Base-by-base conservation (phyloP, 495 filamentous ascomycete genomes). In the Penicillium ochrochloron region DNA sequence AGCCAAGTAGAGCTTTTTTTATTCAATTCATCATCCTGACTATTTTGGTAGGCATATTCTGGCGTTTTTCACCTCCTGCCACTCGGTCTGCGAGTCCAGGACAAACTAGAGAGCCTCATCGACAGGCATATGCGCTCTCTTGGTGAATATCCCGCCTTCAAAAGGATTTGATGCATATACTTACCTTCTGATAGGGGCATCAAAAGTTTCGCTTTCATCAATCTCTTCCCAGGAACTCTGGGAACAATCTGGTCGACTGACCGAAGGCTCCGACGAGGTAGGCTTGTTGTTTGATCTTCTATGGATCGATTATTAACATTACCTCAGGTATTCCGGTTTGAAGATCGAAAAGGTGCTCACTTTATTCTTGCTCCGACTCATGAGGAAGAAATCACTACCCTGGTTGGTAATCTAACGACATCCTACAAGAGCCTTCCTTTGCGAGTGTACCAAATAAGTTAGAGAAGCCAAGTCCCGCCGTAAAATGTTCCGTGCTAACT, bases 11-110 rank as follows among this genome's bases (percentile, higher is more conserved):
- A 12, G 5, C 31, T 11, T 66, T 73, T 29, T 89, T 37, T 15
- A 62, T 19, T 17, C 29, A 27, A 27, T 27, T 27, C 4, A 27
- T 9, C 5, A 11, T 53, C 50, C 59, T 70, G 33, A 65, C 57
- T 42, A 3, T 33, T 29, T 33, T 37, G 25, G 2, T 44, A 94
- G 87, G 90, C 92, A 42, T 88, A 96, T 66, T 85, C 94, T 5
- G 96, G 95, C 6, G 85, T 99, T 37, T 98, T 97, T 73, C 96
- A 99, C 74, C 83, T 97, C 70, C 82, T 99, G 10, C 95, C 95
- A 1, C 80, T 99, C n/a, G 95, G 95, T 3, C 82, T 92, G 39
- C 83, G 92, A 34, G 92, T 98, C 0, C 93, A 97, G 70, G 87
- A 92, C 53, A 99, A 98, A 73, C 73, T 98, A 31, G 92, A 97